phyloP scores from a whole-genome alignment of 495 filamentous ascomycete species.

The Tetracladium marchalianum region DNA sequence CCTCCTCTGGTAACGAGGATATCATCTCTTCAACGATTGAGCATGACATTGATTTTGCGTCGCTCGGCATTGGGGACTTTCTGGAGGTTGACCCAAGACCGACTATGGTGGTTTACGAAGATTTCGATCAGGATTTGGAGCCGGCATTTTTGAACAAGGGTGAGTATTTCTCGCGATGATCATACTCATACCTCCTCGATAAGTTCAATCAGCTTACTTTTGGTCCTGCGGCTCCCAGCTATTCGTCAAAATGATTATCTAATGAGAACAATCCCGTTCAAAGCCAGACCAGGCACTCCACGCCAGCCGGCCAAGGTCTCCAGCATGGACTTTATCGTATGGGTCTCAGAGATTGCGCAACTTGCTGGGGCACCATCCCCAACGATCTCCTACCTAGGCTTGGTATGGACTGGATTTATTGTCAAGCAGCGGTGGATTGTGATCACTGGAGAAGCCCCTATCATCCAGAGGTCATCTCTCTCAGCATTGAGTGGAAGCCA shows the following conservation, averaged over 20 bases:
- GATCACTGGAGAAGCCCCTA: constrained; percentile 25
- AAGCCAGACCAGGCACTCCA: background rate
- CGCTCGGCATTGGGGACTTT: constrained; percentile 7
- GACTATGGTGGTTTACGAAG: constrained; percentile 27
- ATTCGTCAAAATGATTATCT: constrained; percentile 1
- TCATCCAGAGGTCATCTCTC: no score
- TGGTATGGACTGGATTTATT: constrained; percentile 29
- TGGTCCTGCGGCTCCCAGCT: background rate
- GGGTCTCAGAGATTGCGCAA: constrained; percentile 4
- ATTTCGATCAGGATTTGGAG: constrained; percentile 1
- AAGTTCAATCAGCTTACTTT: no score
- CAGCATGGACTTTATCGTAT: constrained; percentile 4
- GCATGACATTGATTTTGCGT: constrained; percentile 60
- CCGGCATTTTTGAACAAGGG: constrained; percentile 8
- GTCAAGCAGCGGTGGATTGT: constrained; percentile 27
- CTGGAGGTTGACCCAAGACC: constrained; percentile 31
- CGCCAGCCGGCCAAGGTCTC: background rate
- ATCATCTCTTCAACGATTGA: constrained; percentile 71
- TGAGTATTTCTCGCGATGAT: no score
- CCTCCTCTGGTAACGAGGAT: constrained; percentile 69
- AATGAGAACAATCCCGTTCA: background rate
- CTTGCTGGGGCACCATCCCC: background rate
- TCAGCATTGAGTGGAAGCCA: no score
- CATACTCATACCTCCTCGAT: no score
- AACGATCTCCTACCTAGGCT: constrained; percentile 20